Evolutionary conservation across 2,329 filamentous ascomycete species (phyloP), one percentile per base, ranked within the genome.

Genomic region (Aspergillus piperis): DNA sequence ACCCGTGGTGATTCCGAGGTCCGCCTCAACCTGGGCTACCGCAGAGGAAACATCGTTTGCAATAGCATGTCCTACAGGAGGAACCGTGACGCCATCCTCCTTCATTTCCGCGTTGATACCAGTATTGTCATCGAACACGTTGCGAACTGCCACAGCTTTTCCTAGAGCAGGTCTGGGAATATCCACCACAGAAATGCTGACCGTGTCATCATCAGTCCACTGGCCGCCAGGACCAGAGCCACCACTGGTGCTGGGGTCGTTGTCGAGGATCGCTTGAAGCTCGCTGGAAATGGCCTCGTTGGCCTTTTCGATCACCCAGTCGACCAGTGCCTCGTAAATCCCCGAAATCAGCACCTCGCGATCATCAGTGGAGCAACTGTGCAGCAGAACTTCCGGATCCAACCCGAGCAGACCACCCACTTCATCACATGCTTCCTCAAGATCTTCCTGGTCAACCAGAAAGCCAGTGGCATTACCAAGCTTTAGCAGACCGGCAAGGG

Each of bases 61-160:
- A 8, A 98, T 89, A 0, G 94, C 96, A 60, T 88, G 89, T n/a
- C 90, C 90, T 1, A 87, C 87, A 0, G 88, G 69, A 1, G 84
- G 78, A 2, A 96, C 84, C n/a, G 90, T 85, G 0, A 99, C 85
- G 8, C 95, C 95, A 67, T 99, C 95, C 63, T 94, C 89, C 71
- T 94, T 96, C 93, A 99, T 98, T 80, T 99, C 95, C 0, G 90
- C 85, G 68, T 98, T 98, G 78, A 99, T 97, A 54, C 95, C 95
- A 19, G 89, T 82, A n/a, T 83, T 86, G 69, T 98, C 95, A 67
- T 99, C 94, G 69, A 99, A 99, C 38, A 98, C 86, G 13, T 91
- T 91, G 41, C 92, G 90, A 80, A 99, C 87, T 11, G 91, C 87
- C n/a, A 96, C 78, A 0, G 94, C 95, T 76, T 95, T 97, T 60